Conservation (phyloP, 306 rosid species). For the Casuarina equisetifolia region DNA sequence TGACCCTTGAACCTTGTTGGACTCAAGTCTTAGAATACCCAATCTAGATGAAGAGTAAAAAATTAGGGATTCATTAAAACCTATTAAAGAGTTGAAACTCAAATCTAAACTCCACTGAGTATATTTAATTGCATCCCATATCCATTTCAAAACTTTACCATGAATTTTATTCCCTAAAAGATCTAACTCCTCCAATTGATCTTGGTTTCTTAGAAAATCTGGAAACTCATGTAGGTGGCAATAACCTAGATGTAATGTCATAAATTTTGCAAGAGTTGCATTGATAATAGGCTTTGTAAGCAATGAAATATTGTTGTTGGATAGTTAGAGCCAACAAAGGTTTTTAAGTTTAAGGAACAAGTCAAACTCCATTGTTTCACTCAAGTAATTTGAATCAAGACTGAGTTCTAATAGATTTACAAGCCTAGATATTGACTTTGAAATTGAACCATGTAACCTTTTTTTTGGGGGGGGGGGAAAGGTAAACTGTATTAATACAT, state of each 20-base stretch:
- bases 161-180: no score
- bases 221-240: not conserved
- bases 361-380: not conserved
- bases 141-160: not conserved
- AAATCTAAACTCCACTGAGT: rapidly evolving
- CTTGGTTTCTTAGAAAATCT: not conserved
- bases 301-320: not conserved
- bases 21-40: rapidly evolving
- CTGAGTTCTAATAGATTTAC: not conserved
- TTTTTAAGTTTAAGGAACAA: no score
- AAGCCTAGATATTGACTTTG: not conserved
- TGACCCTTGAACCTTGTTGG: not conserved
- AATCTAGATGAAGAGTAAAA: not conserved
- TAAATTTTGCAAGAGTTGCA: not conserved
- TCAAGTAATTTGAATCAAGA: not conserved
- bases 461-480: no score
- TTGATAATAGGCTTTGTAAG: not conserved
- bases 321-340: no score
- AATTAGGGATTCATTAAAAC: not conserved
- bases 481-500: no score
- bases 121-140: not conserved
- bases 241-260: rapidly evolving
- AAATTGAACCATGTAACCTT: not conserved
- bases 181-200: no score
- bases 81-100: not conserved